These are phyloP conservation scores for Phytophthora brassicae DNA, from an alignment of 352 stramenopile species.

Conservation along the genomic window DNA sequence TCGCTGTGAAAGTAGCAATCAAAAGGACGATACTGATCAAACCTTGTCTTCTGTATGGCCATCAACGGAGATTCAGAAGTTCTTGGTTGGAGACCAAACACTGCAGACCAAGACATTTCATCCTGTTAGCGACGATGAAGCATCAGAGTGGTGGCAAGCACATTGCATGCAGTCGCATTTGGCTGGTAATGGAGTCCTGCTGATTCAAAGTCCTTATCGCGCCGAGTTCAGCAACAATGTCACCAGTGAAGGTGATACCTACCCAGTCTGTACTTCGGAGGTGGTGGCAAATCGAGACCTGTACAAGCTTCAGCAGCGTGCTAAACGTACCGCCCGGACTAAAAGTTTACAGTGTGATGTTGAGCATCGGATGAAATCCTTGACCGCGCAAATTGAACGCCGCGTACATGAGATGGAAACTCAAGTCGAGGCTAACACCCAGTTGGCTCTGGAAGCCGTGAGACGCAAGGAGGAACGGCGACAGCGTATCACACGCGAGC, in stretches of 20 bases:
- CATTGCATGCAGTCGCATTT: slow-evolving; percentile 57
- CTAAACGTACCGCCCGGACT: slow-evolving; percentile 6
- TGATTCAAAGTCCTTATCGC: slow-evolving; percentile 15
- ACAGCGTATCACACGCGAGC: slow-evolving; percentile 38
- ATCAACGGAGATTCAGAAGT: slow-evolving; percentile 39
- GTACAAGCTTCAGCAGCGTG: slow-evolving; percentile 35
- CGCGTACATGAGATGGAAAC: slow-evolving; percentile 56
- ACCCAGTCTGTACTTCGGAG: slow-evolving; percentile 47
- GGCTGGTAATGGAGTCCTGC: slow-evolving; percentile 10
- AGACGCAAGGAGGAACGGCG: slow-evolving; percentile 31
- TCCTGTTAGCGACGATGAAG: slow-evolving; percentile 34
- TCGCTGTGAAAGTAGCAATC: slow-evolving; percentile 5
- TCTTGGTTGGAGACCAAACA: slow-evolving; percentile 26
- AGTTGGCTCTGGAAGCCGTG: slow-evolving; percentile 38
- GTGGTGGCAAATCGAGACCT: slow-evolving; percentile 53
- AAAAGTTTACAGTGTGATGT: slow-evolving; percentile 28
- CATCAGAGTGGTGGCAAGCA: slow-evolving; percentile 61
- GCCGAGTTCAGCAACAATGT: slow-evolving; percentile 29
- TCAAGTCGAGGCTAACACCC: slow-evolving; percentile 62
- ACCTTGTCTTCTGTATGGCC: slow-evolving; percentile 3
- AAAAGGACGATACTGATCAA: background rate
- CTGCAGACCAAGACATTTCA: background rate
- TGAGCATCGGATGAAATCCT: slow-evolving; percentile 18
- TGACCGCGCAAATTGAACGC: slow-evolving; percentile 31
- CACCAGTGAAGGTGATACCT: slow-evolving; percentile 17